Conservation (phyloP, 2,329 filamentous ascomycete genomes). For the Boeremia lycopersici region DNA sequence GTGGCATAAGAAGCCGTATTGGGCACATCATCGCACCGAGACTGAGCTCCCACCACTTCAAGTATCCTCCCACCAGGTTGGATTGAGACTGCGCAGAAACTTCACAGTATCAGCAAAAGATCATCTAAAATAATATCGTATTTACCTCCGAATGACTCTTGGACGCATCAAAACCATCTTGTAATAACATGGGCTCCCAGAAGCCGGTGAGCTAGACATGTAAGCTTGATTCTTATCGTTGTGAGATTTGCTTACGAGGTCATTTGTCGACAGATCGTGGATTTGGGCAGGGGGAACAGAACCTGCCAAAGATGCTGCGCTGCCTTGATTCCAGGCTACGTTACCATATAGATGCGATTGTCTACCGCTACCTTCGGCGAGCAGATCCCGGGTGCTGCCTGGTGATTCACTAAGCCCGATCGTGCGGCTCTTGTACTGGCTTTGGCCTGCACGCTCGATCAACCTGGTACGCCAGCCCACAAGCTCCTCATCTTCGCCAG, state of each 20-base stretch:
- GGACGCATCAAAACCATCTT: conserved; percentile 2
- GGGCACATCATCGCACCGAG: background rate
- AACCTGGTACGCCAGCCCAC: conserved; percentile 4
- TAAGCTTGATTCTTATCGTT: background rate
- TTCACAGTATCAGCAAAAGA: background rate
- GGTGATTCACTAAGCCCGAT: background rate
- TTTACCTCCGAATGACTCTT: background rate
- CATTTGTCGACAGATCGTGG: background rate
- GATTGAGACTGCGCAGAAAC: background rate
- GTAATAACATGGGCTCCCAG: conserved; percentile 7
- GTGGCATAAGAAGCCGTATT: background rate
- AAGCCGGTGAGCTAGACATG: background rate
- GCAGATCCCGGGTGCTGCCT: background rate
- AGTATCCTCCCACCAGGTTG: background rate
- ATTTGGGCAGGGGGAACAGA: background rate
- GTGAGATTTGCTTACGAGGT: background rate
- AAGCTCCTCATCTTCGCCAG: conserved; percentile 6
- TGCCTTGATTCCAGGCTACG: background rate
- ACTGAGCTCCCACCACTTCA: background rate
- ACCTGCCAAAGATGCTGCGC: background rate
- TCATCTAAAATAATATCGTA: background rate
- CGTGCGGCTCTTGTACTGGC: background rate
- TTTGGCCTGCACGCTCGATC: conserved; percentile 5
- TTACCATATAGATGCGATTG: background rate
- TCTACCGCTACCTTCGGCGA: background rate